Base-by-base conservation (phyloP, 257 asterid genomes). In the Echium plantagineum region DNA sequence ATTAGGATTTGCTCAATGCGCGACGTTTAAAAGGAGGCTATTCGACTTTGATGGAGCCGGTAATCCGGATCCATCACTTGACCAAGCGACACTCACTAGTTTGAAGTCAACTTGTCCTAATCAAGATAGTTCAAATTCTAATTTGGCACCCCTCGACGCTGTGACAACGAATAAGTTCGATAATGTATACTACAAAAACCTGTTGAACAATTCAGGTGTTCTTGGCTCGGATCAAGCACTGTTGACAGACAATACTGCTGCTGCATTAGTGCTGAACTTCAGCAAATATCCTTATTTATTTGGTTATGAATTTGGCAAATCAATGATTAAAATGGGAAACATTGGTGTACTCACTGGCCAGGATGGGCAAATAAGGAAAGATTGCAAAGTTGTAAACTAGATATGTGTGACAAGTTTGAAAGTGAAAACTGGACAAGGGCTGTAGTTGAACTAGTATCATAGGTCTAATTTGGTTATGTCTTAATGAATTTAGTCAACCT, bases 321-420 rank as follows among this genome's bases (percentile, higher is more conserved):
- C 91, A 7, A 85, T 85, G 86, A 81, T 85, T 17, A 79, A 74
- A 38, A 83, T 85, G 91, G 94, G 85, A n/a, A 81, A 79, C 31
- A 78, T 83, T 7, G 71, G 81, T 59, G 87, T 85, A 12, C 69
- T 82, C 42, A 77, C 76, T 2, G 94, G 91, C 35, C 12, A n/a
- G 15, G 57, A 53, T n/a, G 57, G 57, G 5, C 24, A 53, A 53
- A 5, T 53, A 53, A 53, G 57, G 26, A 53, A 18, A 53, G 18
- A 53, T 53, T 53, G 57, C 57, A 53, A 19, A 15, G 13, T 53
- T n/a, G 57, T 53, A 21, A 53, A 53, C 57, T 53, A 53, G 10
- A 17, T 2, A 53, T 17, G 57, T 42, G 17, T 42, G 3, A 42
- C 49, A 42, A 42, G 49, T 42, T 42, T 42, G 49, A 42, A 42